These are phyloP conservation scores for Gossypium gossypioides DNA, from an alignment of 441 rosid genomes.

Conservation along the genomic window DNA sequence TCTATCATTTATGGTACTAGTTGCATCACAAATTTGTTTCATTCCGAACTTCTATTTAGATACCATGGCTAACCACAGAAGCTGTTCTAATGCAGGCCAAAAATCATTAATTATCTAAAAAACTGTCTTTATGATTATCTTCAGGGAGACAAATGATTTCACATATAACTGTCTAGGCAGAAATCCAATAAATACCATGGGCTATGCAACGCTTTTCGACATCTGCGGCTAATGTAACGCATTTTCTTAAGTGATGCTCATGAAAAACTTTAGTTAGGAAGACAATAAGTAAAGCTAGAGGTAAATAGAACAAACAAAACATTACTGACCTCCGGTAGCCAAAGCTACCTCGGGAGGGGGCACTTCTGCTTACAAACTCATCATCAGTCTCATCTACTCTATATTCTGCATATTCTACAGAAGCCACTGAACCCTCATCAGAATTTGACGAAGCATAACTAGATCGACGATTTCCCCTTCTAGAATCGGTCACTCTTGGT, in stretches of 20 bases:
- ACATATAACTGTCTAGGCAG: too few relatives aligned
- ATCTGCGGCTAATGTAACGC: not conserved
- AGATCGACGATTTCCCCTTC: constrained; percentile 62
- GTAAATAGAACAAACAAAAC: constrained; percentile 10
- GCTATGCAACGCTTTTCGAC: too few relatives aligned
- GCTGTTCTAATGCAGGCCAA: not conserved
- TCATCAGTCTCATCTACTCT: constrained; percentile 81
- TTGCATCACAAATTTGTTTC: not conserved
- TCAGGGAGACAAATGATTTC: too few relatives aligned
- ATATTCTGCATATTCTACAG: constrained; percentile 62
- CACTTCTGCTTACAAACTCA: constrained; percentile 48
- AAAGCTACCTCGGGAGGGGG: constrained; percentile 48
- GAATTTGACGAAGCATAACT: constrained; percentile 70
- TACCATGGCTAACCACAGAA: not conserved
- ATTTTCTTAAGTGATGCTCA: not conserved
- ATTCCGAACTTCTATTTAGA: not conserved
- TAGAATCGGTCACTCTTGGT: constrained; percentile 57
- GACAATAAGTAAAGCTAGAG: not conserved
- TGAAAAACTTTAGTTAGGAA: not conserved
- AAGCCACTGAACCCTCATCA: constrained; percentile 84
- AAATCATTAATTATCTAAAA: not conserved
- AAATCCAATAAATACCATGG: too few relatives aligned
- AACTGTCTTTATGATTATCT: not conserved
- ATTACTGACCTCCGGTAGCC: constrained; percentile 60
- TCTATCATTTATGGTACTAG: not conserved